Conservation (phyloP, 352 stramenopile genomes). For the Phytophthora boehmeriae region DNA sequence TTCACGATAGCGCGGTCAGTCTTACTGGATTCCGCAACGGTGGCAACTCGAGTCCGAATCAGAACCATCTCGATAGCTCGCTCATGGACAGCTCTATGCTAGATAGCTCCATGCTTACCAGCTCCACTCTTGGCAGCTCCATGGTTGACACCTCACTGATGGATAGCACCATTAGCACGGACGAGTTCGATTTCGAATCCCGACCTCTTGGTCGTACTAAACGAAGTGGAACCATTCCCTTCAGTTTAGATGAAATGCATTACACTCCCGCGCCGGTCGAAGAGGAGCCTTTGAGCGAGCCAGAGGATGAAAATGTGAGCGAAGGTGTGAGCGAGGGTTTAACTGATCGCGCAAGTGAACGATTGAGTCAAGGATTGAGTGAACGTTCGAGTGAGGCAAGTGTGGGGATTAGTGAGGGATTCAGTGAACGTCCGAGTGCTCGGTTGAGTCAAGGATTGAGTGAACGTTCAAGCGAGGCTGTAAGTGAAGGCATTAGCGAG, state of each 20-base stretch:
- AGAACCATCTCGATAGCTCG: background rate
- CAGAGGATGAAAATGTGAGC: conserved; percentile 29
- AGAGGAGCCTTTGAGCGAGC: conserved; percentile 28
- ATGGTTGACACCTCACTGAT: too few relatives aligned
- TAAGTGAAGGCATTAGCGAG: background rate
- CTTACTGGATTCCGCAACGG: conserved; percentile 14
- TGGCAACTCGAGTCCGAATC: background rate
- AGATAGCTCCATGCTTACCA: too few relatives aligned
- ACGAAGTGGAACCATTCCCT: conserved; percentile 58
- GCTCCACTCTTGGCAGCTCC: too few relatives aligned
- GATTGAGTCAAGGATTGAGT: background rate
- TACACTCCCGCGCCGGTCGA: conserved; percentile 38
- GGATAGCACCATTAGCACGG: conserved; percentile 23
- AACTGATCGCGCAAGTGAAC: conserved; percentile 3
- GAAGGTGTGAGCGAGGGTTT: conserved; percentile 6
- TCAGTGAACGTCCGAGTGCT: conserved; percentile 1
- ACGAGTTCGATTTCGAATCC: conserved; percentile 50
- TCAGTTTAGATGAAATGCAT: conserved; percentile 41
- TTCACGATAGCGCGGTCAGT: conserved; percentile 46
- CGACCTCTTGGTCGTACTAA: conserved; percentile 44
- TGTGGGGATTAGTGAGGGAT: conserved; percentile 1
- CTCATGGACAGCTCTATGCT: too few relatives aligned
- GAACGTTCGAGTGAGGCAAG: background rate
- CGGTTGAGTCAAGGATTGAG: background rate
- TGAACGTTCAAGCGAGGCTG: background rate